A percentile compares a stretch with the other conserved stretches of the same genome.
Conservation (phyloP, 2,329 filamentous ascomycete genomes). For the Phialophora tarda region DNA sequence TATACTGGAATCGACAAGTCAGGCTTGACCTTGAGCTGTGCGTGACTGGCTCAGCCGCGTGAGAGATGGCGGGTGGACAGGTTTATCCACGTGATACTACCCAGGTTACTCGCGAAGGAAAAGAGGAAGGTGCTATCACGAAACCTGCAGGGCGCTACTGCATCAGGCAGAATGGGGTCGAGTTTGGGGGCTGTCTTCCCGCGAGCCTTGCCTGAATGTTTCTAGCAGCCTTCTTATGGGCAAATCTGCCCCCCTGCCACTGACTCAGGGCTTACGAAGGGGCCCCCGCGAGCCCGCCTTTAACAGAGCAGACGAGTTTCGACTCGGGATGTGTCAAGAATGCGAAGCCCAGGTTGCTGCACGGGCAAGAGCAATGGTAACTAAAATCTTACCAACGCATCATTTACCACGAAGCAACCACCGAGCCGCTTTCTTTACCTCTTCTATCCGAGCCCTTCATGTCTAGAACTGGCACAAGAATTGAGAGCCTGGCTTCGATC, state of each 20-base stretch:
- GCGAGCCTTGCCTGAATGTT: not conserved
- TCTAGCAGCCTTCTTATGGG: not conserved
- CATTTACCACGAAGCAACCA: conserved; percentile 5
- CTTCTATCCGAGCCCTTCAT: not conserved
- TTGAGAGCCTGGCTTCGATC: not conserved
- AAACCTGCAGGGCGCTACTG: conserved; percentile 12
- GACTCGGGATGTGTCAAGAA: too few species aligned
- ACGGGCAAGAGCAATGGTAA: not conserved
- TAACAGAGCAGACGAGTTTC: not conserved
- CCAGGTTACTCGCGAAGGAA: not conserved
- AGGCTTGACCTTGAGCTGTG: too few species aligned
- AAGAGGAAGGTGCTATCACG: conserved; percentile 10
- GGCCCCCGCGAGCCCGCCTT: too few species aligned
- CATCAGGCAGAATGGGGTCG: conserved; percentile 1
- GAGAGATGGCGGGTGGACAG: too few species aligned
- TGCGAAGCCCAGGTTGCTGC: not conserved
- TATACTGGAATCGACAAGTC: too few species aligned
- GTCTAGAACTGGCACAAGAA: not conserved
- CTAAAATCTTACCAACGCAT: not conserved
- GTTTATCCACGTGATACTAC: too few species aligned
- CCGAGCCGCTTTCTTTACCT: not conserved
- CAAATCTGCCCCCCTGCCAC: too few species aligned
- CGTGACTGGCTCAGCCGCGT: too few species aligned
- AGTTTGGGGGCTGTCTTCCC: not conserved
- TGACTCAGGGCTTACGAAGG: too few species aligned